phyloP scores from a whole-genome alignment of 352 stramenopile species.

The Saprolegnia parasitica region DNA sequence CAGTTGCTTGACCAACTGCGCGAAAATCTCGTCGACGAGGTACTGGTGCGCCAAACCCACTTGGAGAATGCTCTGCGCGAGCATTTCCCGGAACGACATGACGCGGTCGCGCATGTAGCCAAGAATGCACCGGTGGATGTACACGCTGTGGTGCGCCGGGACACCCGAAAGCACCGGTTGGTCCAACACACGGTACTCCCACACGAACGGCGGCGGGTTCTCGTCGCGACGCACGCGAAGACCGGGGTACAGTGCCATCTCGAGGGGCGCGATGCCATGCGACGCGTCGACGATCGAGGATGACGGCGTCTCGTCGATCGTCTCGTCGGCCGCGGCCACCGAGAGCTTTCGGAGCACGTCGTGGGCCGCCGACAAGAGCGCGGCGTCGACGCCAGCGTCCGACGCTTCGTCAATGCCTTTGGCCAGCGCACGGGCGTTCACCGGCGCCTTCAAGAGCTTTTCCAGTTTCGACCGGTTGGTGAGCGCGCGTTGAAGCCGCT shows the following conservation, averaged over 20 bases:
- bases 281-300: background rate
- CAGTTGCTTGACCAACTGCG: slow-evolving; percentile 92
- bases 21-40: slow-evolving; percentile 92
- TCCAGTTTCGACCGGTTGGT: slow-evolving; percentile 14
- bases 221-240: background rate
- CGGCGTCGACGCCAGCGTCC: background rate
- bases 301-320: background rate
- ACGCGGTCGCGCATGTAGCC: slow-evolving; percentile 94
- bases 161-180: slow-evolving; percentile 1
- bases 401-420: slow-evolving; percentile 16
- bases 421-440: background rate
- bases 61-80: slow-evolving; percentile 91
- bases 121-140: slow-evolving; percentile 90
- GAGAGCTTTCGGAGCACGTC: slow-evolving; percentile 23
- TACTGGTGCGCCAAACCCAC: slow-evolving; percentile 78
- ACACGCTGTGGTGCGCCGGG: slow-evolving; percentile 35
- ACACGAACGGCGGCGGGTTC: background rate
- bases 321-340: background rate
- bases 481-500: slow-evolving; percentile 19
- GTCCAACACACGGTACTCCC: slow-evolving; percentile 16
- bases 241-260: background rate
- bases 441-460: slow-evolving; percentile 25
- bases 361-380: background rate
- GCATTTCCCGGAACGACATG: slow-evolving; percentile 91
- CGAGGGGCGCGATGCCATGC: background rate